A percentile compares a stretch with the other conserved stretches of the same genome.
Conservation (phyloP, 2,329 filamentous ascomycete genomes). For the Nigrospora osmanthi region DNA sequence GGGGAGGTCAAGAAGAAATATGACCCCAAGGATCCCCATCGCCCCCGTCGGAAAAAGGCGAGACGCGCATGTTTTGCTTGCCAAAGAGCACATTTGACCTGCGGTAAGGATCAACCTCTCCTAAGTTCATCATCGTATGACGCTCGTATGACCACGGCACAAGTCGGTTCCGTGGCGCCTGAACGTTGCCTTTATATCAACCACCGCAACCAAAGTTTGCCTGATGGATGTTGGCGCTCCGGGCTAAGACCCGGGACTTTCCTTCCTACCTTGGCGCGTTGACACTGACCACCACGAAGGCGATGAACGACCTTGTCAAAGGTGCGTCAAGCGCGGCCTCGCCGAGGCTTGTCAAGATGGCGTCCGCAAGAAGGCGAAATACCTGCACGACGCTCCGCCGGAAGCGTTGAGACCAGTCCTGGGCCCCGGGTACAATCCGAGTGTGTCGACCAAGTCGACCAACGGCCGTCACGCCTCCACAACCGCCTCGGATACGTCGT, state of each 20-base stretch:
- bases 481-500: slow-evolving; percentile 35
- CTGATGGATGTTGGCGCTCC: too few relatives aligned
- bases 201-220: too few relatives aligned
- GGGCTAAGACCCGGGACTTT: too few relatives aligned
- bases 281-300: slow-evolving; percentile 42
- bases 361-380: slow-evolving; percentile 97
- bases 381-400: slow-evolving; percentile 89
- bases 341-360: slow-evolving; percentile 92
- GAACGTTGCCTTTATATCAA: too few relatives aligned
- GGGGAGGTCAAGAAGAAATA: slow-evolving; percentile 58
- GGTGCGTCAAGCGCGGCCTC: slow-evolving; percentile 89
- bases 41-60: slow-evolving; percentile 91
- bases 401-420: slow-evolving; percentile 85
- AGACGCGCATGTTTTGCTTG: slow-evolving; percentile 93
- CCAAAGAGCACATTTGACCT: slow-evolving; percentile 94
- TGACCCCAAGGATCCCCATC: slow-evolving; percentile 80
- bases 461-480: slow-evolving; percentile 41
- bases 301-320: slow-evolving; percentile 87
- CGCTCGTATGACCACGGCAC: neutral
- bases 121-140: slow-evolving; percentile 3
- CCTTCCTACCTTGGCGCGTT: too few relatives aligned
- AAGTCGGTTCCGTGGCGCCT: neutral
- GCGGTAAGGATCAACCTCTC: slow-evolving; percentile 61
- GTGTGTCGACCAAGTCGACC: slow-evolving; percentile 35
- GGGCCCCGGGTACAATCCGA: slow-evolving; percentile 60